These are phyloP conservation scores for Gossypium australe DNA, from an alignment of 345 rosid genomes.

Conservation along the genomic window DNA sequence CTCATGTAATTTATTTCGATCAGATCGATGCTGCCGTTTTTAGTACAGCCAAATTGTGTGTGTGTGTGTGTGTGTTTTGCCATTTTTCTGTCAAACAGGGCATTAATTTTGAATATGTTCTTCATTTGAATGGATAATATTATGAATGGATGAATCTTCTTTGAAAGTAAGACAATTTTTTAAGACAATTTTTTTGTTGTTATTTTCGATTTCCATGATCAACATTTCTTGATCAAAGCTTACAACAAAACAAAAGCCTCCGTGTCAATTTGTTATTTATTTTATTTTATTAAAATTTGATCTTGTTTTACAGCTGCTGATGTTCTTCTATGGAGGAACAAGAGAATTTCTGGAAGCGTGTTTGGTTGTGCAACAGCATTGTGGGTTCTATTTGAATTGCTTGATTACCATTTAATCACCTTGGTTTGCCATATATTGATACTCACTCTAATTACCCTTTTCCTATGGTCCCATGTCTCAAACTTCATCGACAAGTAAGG, in stretches of 20 bases:
- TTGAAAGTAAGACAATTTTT: no score
- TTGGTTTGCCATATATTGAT: slow-evolving; percentile 55
- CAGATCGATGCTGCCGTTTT: not conserved
- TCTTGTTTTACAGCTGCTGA: slow-evolving; percentile 67
- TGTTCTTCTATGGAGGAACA: slow-evolving; percentile 84
- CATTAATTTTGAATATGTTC: no score
- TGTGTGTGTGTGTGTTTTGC: no score
- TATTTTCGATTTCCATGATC: no score
- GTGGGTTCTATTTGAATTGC: slow-evolving; percentile 78
- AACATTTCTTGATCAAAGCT: no score
- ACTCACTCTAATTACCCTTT: slow-evolving; percentile 51
- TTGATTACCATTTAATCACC: slow-evolving; percentile 58
- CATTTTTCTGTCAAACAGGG: no score
- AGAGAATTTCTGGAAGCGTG: slow-evolving; percentile 57
- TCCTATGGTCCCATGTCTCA: slow-evolving; percentile 76
- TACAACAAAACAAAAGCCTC: no score
- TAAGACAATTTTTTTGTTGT: no score
- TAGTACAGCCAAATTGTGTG: no score
- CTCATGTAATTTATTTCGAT: not conserved
- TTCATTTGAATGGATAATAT: no score
- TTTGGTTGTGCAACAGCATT: slow-evolving; percentile 61
- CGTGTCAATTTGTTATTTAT: no score
- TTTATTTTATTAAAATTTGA: not conserved
- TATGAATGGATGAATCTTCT: no score
- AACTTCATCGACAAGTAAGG: slow-evolving; percentile 46